A percentile compares a stretch with the other conserved stretches of the same genome.
phyloP scores from a whole-genome alignment of 306 rosid species.

The Vigna nakashimae region DNA sequence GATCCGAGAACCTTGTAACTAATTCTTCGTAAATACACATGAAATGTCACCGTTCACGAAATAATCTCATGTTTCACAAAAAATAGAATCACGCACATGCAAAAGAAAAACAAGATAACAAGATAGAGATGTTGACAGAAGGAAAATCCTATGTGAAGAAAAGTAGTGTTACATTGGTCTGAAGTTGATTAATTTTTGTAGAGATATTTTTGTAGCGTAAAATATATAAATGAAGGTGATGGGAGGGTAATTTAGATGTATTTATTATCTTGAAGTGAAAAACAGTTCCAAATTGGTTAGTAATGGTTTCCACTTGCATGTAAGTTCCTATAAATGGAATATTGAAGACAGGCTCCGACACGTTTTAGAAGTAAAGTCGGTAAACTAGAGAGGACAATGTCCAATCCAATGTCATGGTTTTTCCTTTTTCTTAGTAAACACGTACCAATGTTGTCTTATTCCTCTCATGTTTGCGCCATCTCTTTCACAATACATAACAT shows the following conservation, averaged over 20 bases:
- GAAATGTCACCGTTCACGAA: background rate
- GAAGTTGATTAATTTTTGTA: too few species aligned
- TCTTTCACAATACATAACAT: background rate
- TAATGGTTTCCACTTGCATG: background rate
- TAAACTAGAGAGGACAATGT: too few species aligned
- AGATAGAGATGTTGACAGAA: too few species aligned
- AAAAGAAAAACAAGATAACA: background rate
- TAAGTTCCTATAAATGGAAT: background rate
- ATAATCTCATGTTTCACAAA: background rate
- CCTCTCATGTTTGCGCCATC: background rate
- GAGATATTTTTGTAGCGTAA: too few species aligned
- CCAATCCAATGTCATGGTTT: too few species aligned
- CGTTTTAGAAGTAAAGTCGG: background rate
- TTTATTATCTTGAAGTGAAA: too few species aligned
- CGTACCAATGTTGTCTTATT: background rate
- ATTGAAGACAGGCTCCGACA: background rate
- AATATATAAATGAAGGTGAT: too few species aligned
- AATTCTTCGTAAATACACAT: background rate
- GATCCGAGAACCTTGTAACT: slow-evolving; percentile 13
- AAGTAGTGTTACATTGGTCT: too few species aligned
- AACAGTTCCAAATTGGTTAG: too few species aligned
- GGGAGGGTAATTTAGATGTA: too few species aligned
- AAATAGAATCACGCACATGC: background rate
- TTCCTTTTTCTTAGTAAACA: background rate
- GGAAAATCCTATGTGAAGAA: too few species aligned